Base-by-base conservation (phyloP, 1,139 yeast genomes). In the Candida sanyaensis region DNA sequence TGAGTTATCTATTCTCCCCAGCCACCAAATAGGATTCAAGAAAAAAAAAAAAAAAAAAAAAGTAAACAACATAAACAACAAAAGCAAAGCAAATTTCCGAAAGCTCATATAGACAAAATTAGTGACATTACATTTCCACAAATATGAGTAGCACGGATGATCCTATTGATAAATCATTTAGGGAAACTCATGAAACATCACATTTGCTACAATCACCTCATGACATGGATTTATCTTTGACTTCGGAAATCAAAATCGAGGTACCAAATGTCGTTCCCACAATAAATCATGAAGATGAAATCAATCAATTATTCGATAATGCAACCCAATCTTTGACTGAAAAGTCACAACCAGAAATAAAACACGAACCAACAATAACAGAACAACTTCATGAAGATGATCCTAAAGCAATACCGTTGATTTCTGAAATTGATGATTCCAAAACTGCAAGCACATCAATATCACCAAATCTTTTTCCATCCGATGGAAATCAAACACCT, bases 391-490 rank as follows among this genome's bases (percentile, higher is more conserved):
- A 31, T 36, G 41, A 43, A 31, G 45, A 38, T 21, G 41, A 24
- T 31, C 41, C 34, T 13, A 38, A 36, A 40, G 42, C 30, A 28
- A 37, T 29, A 21, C 34, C 30, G 29, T 31, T 12, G 13, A 40
- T 24, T 42, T 17, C 40, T 11, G 30, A 36, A 8, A 32, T 5
- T 26, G 52, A 50, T 9, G 49, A 45, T 29, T 52, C 55, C 41
- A 55, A 47, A 37, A 55, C 63, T 5, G 55, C 52, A 6, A 56
- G 61, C 37, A 54, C 56, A 28, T 53, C 63, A 4, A 57, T 53
- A 34, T 56, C 62, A 6, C 62, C 62, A 7, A 45, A 44, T 37
- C 51, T 50, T 26, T 13, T 8, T 24, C 43, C 43, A 32, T 10
- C 10, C 6, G 43, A 41, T 24, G 43, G 43, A 11, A 40, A 36